phyloP scores from a whole-genome alignment of 2,329 filamentous ascomycete genomes.

The Exophiala calicioides region DNA sequence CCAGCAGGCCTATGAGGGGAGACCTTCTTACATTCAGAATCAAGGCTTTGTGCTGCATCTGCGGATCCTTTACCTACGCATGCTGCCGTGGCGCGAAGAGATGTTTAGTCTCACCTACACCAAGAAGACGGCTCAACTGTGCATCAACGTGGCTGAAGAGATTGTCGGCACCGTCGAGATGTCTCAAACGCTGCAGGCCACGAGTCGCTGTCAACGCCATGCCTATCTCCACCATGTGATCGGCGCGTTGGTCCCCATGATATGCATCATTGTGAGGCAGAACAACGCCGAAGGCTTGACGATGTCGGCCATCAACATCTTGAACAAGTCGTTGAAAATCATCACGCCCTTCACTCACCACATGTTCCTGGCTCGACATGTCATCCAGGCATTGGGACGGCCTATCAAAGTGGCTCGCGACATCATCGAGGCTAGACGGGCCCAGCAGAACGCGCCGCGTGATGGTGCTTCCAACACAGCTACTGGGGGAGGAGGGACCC shows the following conservation, averaged over 20 bases:
- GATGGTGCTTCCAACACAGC: not conserved
- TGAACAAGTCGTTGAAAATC: slow-evolving; percentile 4
- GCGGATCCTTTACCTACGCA: not conserved
- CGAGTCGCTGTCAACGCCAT: not conserved
- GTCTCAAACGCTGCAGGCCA: not conserved
- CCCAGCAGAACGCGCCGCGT: not conserved
- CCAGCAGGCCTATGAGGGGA: not conserved
- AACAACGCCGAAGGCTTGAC: slow-evolving; percentile 2
- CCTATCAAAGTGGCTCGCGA: slow-evolving; percentile 4
- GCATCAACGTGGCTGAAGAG: not conserved
- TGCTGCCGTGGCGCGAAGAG: not conserved
- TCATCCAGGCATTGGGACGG: not conserved
- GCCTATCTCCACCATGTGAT: slow-evolving; percentile 1
- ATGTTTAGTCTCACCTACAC: not conserved
- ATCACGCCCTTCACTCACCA: slow-evolving; percentile 1
- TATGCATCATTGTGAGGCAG: slow-evolving; percentile 5
- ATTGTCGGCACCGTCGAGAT: not conserved
- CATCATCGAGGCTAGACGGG: not conserved
- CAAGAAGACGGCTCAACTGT: not conserved
- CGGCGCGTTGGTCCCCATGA: not conserved
- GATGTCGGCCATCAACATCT: not conserved
- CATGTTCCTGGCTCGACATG: not conserved
- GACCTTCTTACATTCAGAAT: not conserved
- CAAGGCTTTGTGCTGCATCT: not conserved
- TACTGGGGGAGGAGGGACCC: too few relatives aligned